Evolutionary conservation across 306 rosid genomes (phyloP).

Genomic region (Quercus glauca): DNA sequence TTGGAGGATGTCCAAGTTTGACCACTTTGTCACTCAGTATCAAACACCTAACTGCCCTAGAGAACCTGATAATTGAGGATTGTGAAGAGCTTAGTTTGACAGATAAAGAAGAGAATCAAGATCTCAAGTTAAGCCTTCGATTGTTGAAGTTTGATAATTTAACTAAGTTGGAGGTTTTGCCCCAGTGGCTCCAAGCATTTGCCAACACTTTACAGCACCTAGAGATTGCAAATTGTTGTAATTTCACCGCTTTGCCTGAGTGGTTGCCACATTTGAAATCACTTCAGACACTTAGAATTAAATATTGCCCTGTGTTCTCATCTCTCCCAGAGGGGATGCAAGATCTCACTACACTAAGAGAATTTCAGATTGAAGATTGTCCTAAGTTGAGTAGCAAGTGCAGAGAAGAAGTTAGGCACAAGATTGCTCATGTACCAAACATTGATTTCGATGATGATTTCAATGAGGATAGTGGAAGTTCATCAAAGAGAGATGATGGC

Average conservation of each 20-base stretch:
- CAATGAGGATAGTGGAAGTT: no score
- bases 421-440: no score
- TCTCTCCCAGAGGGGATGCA: slow-evolving; percentile 5
- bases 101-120: no score
- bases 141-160: neutral
- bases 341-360: neutral
- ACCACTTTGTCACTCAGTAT: no score
- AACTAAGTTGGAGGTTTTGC: neutral
- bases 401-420: neutral
- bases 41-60: no score
- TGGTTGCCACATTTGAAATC: slow-evolving; percentile 21
- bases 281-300: neutral
- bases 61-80: accelerated
- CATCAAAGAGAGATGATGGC: no score
- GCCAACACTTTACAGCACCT: neutral
- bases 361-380: neutral
- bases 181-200: slow-evolving; percentile 25
- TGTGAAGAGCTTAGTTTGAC: no score
- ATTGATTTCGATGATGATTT: no score
- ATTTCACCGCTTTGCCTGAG: neutral
- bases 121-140: no score
- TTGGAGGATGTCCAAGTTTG: no score
- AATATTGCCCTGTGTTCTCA: neutral
- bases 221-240: neutral
- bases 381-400: no score